Evolutionary conservation across 2,329 filamentous ascomycete species (phyloP).

Genomic region (Dactylellina cionopaga): DNA sequence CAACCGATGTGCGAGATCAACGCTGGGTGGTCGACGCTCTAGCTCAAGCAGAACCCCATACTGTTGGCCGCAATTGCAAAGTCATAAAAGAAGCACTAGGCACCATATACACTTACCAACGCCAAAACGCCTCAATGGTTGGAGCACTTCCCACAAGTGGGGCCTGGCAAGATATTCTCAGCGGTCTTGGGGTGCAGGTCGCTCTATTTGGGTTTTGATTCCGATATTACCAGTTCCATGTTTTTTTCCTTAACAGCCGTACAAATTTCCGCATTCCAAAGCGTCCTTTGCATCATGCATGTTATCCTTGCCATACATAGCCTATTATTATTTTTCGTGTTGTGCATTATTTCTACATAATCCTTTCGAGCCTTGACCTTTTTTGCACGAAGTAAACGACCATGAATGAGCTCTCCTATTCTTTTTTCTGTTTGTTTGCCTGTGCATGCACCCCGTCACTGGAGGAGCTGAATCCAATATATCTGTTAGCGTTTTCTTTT

Average conservation of each 20-base stretch:
- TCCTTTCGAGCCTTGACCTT: conserved; percentile 17
- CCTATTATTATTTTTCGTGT: conserved; percentile 12
- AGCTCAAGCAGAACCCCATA: conserved; percentile 52
- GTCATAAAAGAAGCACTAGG: conserved; percentile 45
- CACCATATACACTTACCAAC: conserved; percentile 41
- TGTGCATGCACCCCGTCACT: conserved; percentile 14
- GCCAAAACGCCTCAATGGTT: conserved; percentile 31
- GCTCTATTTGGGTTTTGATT: conserved; percentile 51
- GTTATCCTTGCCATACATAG: conserved; percentile 26
- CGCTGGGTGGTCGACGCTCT: conserved; percentile 65
- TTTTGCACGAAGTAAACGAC: conserved; percentile 15
- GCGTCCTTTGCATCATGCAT: conserved; percentile 6
- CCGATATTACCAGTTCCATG: conserved; percentile 10
- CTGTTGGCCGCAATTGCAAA: conserved; percentile 44
- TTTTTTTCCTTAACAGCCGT: conserved; percentile 5
- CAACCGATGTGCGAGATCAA: conserved; percentile 62
- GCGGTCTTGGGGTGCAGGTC: conserved; percentile 49
- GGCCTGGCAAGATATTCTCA: conserved; percentile 48
- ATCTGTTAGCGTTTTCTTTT: conserved; percentile 29
- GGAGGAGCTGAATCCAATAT: conserved; percentile 44
- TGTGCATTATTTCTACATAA: conserved; percentile 7
- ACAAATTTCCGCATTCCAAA: conserved; percentile 20
- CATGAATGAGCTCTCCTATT: conserved; percentile 36
- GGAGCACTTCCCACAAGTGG: conserved; percentile 33
- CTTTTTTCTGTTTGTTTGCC: too few relatives aligned